Evolutionary conservation across 352 stramenopile genomes (phyloP), one percentile per base, ranked within the genome.

Genomic region (Phytopythium delawarense): DNA sequence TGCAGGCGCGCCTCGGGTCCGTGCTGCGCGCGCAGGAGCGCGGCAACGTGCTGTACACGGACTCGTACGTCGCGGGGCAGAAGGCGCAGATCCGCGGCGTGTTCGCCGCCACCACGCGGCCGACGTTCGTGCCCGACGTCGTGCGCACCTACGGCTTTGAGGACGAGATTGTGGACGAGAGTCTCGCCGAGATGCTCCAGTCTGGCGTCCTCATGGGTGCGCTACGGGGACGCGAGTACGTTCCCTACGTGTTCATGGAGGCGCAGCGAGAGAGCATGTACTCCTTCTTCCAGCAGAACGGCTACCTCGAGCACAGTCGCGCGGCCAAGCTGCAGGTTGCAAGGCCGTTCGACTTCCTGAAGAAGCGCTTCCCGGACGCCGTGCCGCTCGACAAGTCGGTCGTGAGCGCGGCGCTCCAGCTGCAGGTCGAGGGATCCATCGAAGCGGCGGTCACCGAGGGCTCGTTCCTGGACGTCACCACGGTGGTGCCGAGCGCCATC

Each of bases 281-380:
- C 69, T 89, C 78, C n/a, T 95, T 95, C 61, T 95, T 94, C 61
- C 74, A 89, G 68, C 74, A 92, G 62, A 95, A 95, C 58, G 81
- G 82, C 32, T 95, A 89, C 61, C 59, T 94, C 34, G 76, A 89
- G 35, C 73, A 92, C 55, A 52, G 71, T 13, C 68, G 84, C 45
- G 82, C 86, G 1, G 52, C 66, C 42, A 69, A 91, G 58, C 62
- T 92, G 58, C 76, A 93, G 50, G 78, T 91, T 25, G 55, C 75
- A 18, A 72, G 82, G 5, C 81, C 86, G 11, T 91, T 77, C 39
- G 82, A 95, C 23, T 93, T 92, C 54, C 59, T 95, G 39, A 87
- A 84, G 59, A 79, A 78, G 39, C 68, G 77, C 9, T 93, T 93
- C 37, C 75, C 72, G 0, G 80, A 95, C 59, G 81, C 79, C 6